Base-by-base conservation (phyloP, 148 eudicot species). In the Spergularia bocconei region DNA sequence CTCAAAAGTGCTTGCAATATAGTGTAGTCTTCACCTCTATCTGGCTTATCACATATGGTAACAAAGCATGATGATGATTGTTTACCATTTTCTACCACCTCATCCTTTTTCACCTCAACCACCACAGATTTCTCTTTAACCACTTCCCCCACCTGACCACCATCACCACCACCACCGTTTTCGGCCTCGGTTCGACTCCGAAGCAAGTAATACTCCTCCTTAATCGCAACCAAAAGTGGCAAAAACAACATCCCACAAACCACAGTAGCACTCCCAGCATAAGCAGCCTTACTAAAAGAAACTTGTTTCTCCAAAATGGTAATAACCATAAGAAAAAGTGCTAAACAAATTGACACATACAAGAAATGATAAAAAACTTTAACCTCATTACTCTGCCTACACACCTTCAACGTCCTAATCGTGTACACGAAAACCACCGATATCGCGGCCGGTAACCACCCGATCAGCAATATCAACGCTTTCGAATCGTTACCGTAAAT, bases 1-100 rank as follows among this genome's bases (percentile, higher is more conserved):
- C 88, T 85, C 33, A 85, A 69, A 13, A 87, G 56, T 7, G 91
- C 88, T 74, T 87, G 91, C 13, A 87, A 63, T 38, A 87, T 87
- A 0, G 85, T 84, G 41, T 79, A 82, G 29, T 87, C 91, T 9
- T 87, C 87, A 23, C 91, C 91, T 68, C 87, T 78, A 10, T 78
- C 67, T 4, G 91, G 88, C 54, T 79, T 83, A 15, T 78, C 33
- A 52, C 82, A 87, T 36, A 82, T 78, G 13, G 77, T 77, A 13
- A 70, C 16, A 67, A 73, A 72, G 63, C 85, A 85, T 0, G 80
- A 81, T 10, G 11, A 54, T 5, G 65, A 59, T 23, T 78, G 65
- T 47, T 47, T 20, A 4, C 14, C 38, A 17, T 25, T 29, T 6
- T 65, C 63, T 29, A 13, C 33, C 29, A 15, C 10, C 47, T 44